These are phyloP conservation scores for Leersia perrieri DNA, from an alignment of 176 grass and related monocot species.

Conservation along the genomic window DNA sequence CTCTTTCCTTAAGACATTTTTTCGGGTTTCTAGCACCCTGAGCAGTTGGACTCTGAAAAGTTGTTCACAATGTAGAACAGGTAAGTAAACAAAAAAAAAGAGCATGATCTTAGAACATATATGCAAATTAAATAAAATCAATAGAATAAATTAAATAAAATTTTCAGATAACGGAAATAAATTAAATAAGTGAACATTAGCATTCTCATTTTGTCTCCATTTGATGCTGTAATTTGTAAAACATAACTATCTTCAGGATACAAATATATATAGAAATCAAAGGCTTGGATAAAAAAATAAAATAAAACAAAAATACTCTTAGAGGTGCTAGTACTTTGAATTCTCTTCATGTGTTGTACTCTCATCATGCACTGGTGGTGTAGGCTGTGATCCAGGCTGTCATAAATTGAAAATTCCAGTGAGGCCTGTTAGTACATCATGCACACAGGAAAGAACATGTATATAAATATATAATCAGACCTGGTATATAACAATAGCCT, in stretches of 20 bases:
- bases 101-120: background rate
- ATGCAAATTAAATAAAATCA: slow-evolving; percentile 14
- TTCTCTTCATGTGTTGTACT: slow-evolving; percentile 64
- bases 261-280: background rate
- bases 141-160: background rate
- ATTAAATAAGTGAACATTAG: background rate
- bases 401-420: slow-evolving; percentile 43
- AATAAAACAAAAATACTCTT: background rate
- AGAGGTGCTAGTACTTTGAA: slow-evolving; percentile 71
- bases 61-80: slow-evolving; percentile 7
- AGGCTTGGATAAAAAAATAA: background rate
- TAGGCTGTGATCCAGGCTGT: slow-evolving; percentile 68
- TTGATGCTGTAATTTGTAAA: background rate
- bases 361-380: slow-evolving; percentile 48
- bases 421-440: slow-evolving; percentile 12
- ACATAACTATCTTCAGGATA: background rate
- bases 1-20: slow-evolving; percentile 86
- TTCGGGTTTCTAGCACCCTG: slow-evolving; percentile 86
- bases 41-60: slow-evolving; percentile 81
- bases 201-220: background rate
- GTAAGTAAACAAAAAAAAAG: slow-evolving; percentile 16
- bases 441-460: background rate
- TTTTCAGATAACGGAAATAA: background rate
- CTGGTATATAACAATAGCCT: slow-evolving; percentile 93
- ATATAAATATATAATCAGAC: slow-evolving; percentile 42